Conservation (phyloP, 129 eudicot genomes). For the Tagetes patula region DNA sequence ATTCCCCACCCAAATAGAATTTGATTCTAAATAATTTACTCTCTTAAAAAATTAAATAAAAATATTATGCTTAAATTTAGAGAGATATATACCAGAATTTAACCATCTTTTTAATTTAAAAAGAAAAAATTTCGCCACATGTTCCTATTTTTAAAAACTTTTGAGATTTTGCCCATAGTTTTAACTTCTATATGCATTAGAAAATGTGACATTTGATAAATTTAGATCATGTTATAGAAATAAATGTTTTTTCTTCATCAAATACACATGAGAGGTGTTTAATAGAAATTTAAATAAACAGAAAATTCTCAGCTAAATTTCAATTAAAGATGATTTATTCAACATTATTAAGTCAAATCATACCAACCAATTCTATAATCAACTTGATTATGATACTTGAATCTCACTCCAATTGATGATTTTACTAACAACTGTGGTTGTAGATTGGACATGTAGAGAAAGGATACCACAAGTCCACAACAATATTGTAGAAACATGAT, state of each 20-base stretch:
- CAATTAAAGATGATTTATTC: neutral
- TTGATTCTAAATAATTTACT: neutral
- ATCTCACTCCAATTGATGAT: neutral
- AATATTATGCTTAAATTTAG: neutral
- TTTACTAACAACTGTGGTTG: neutral
- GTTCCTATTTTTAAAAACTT: neutral
- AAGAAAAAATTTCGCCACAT: neutral
- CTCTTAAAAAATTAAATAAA: neutral
- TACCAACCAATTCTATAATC: neutral
- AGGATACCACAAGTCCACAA: too few species aligned
- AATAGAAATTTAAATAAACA: too few species aligned
- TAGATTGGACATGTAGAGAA: neutral
- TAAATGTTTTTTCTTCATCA: too few species aligned
- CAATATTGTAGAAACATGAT: too few species aligned
- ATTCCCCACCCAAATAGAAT: constrained; percentile 4
- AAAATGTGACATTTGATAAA: too few species aligned
- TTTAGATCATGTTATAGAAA: too few species aligned
- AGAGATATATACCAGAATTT: neutral
- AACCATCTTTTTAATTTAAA: neutral
- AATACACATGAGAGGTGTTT: too few species aligned
- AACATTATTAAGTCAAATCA: neutral
- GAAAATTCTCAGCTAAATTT: too few species aligned
- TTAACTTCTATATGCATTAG: neutral
- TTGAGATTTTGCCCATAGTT: neutral
- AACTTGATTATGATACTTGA: neutral